Evolutionary conservation across 441 rosid genomes (phyloP), one percentile per base, ranked within the genome.

Genomic region (Syzygium syzygioides): DNA sequence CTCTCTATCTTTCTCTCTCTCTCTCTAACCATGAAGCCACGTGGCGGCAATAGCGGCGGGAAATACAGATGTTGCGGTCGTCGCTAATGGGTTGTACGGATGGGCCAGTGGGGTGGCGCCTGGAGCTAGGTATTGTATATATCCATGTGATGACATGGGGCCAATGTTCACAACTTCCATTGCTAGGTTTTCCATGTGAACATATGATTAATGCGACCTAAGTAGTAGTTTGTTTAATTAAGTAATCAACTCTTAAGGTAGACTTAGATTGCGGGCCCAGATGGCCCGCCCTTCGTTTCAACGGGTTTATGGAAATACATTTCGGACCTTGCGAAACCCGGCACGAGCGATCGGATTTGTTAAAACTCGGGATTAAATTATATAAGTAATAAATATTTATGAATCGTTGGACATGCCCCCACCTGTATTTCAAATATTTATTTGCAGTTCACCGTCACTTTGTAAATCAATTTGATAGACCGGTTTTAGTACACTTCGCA

Each of bases 71-170:
- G 94, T 95, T 86, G 94, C 96, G 83, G 96, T 95, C 91, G 86
- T 90, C 53, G 92, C 93, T 45, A 92, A 95, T 86, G 94, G 95
- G 50, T 93, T 87, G 34, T 95, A 95, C 4, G 98, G 98, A 8
- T 89, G 88, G 87, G 95, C 96, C 55, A 94, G 94, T 26, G 98
- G 98, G 86, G 94, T 95, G 94, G 96, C 96, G 9, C 98, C 98
- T 52, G 92, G 93, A 45, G 95, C 98, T 50, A 93, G 95, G 98
- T 95, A 87, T 14, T 14, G 14, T 60, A 53, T 6, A 54, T 13
- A 11, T 26, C 14, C 48, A 12, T 41, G 25, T 6, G n/a, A 41
- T 76, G 83, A 41, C n/a, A n/a, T 32, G 76, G 76, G 76, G 25
- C 76, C 76, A 66, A 17, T 17, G 34, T 10, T 9, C 1, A 11